A percentile compares a stretch with the other conserved stretches of the same genome.
Evolutionary conservation across 768 basidiomycete genomes (phyloP).

Genomic region (Lactarius hatsudake): DNA sequence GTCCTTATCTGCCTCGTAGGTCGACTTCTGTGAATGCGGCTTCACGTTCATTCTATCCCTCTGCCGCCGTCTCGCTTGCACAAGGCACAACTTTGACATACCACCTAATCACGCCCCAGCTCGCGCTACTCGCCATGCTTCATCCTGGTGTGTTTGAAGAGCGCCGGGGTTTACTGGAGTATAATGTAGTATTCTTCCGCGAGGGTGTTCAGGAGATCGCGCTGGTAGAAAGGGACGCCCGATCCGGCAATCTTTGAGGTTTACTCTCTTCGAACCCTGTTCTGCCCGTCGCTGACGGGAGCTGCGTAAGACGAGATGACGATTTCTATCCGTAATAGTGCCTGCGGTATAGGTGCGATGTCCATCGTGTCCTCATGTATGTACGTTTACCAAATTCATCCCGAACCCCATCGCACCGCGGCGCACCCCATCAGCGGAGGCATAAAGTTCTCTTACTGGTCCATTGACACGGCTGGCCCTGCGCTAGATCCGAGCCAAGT

Average conservation of each 20-base stretch:
- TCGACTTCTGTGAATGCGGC: conserved; percentile 28
- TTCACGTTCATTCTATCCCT: conserved; percentile 59
- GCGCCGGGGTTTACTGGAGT: conserved; percentile 75
- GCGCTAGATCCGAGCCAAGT: neutral
- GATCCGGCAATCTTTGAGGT: conserved; percentile 27
- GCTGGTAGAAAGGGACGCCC: conserved; percentile 61
- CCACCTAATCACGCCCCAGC: conserved; percentile 71
- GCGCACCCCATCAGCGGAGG: neutral
- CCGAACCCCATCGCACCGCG: neutral
- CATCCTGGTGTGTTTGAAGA: conserved; percentile 71
- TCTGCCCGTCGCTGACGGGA: neutral
- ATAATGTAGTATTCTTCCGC: conserved; percentile 83
- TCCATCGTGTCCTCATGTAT: conserved; percentile 6
- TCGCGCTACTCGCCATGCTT: conserved; percentile 68
- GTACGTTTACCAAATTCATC: conserved; percentile 7
- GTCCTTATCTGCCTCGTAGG: conserved; percentile 11
- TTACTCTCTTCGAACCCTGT: neutral
- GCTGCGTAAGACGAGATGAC: neutral
- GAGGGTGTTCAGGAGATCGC: conserved; percentile 83
- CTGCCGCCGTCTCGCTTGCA: conserved; percentile 60
- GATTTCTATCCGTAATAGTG: neutral
- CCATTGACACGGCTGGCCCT: neutral
- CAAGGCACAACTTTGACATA: conserved; percentile 79
- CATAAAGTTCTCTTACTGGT: neutral
- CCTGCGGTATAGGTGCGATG: neutral